Base-by-base conservation (phyloP, 176 grass and related monocot genomes). In the Oryza meridionalis region DNA sequence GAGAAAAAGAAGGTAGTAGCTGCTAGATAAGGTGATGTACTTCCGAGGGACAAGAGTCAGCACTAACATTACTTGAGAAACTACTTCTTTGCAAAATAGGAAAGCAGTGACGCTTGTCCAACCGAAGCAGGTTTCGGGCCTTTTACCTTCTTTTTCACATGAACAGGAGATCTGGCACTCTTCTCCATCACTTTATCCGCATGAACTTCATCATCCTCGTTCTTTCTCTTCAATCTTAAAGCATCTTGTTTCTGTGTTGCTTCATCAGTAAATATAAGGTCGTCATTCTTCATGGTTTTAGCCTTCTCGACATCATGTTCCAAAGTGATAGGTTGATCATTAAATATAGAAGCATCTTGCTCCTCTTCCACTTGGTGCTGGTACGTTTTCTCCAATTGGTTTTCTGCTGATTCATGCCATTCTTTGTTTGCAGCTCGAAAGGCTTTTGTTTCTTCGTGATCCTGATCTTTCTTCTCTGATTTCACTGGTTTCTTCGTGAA, bases 81-180 rank as follows among this genome's bases (percentile, higher is more conserved):
- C 80, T 93, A 88, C 47, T 77, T 98, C 47, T 77, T 98, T 5
- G 79, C 77, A 88, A 94, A 94, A 90, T 90, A 98, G 1, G 90
- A 90, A 79, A 94, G 77, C 78, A 98, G 79, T 13, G 95, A 98
- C 26, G 81, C 24, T 84, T 98, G 95, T 40, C 87, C 82, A 62
- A 90, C 86, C 29, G 73, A 78, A 50, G 51, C 53, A 65, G 75
- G 50, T 77, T 94, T 93, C 29, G 70, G 26, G 9, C 13, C 74
- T 22, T 83, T 88, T 78, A 47, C 75, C 75, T 90, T 92, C 81
- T 86, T 88, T 80, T 85, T 98, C 80, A 49, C 46, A 44, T 67
- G 64, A 24, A 3, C 42, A 25, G 27, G 26, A 33, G n/a, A 79
- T 2, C 46, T 37, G 55, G 31, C 68, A 4, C 53, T 62, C 9